phyloP scores from a whole-genome alignment of 495 filamentous ascomycete genomes.

The Elasticomyces elasticus region DNA sequence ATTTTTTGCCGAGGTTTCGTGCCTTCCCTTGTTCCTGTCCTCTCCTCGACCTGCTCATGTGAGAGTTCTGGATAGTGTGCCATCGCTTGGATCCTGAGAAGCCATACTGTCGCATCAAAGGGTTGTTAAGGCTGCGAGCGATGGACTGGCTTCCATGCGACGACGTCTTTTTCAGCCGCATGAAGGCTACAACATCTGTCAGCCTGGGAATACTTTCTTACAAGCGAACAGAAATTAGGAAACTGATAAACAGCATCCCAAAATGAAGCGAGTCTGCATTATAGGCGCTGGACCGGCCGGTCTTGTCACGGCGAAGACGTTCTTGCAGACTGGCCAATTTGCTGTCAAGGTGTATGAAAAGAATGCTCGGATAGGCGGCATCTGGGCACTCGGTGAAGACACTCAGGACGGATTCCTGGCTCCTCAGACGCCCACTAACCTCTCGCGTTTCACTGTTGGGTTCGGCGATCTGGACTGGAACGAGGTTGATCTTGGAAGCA shows the following conservation, averaged over 20 bases:
- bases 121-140: too few relatives aligned
- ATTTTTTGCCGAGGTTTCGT: too few relatives aligned
- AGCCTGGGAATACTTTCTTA: too few relatives aligned
- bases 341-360: conserved; percentile 62
- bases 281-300: conserved; percentile 74
- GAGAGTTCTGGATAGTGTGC: too few relatives aligned
- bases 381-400: conserved; percentile 52
- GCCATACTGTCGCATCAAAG: too few relatives aligned
- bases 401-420: conserved; percentile 43
- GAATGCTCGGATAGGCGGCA: conserved; percentile 55
- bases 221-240: too few relatives aligned
- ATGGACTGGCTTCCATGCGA: too few relatives aligned
- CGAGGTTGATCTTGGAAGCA: conserved; percentile 27
- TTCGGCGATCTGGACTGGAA: conserved; percentile 74
- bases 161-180: too few relatives aligned
- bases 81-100: too few relatives aligned
- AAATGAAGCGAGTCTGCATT: conserved; percentile 30
- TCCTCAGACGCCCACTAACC: conserved; percentile 66
- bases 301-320: conserved; percentile 69
- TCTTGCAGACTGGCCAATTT: conserved; percentile 56
- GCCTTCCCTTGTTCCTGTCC: too few relatives aligned
- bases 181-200: too few relatives aligned
- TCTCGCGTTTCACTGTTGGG: conserved; percentile 64
- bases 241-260: background rate
- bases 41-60: too few relatives aligned